Base-by-base conservation (phyloP, 176 grass and related monocot genomes). In the Rhynchospora breviuscula region DNA sequence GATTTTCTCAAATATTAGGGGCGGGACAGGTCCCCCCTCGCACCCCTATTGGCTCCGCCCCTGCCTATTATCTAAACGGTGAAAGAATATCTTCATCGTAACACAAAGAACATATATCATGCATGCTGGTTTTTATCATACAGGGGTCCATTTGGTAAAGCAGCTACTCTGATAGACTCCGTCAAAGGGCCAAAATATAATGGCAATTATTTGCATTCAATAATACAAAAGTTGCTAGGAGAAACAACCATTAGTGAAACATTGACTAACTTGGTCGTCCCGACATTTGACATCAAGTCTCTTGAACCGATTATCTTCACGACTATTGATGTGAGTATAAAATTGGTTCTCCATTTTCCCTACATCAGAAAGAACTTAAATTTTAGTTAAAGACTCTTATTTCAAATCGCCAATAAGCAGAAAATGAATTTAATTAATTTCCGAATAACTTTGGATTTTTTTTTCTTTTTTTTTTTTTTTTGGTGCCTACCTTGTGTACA, bases 291-390 rank as follows among this genome's bases (percentile, higher is more conserved):
- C 67, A 23, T 88, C 77, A 90, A 85, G 83, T 47, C 15, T 22
- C 82, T 85, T 14, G 78, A 83, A 65, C 89, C 78, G n/a, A 82
- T 69, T 22, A 85, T 85, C 68, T 90, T 87, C 82, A 84, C 89
- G 35, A 90, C 83, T 6, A 82, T 67, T 59, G 82, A 90, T 3
- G 82, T 87, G 77, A 70, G 33, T 19, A 29, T 33, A 15, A 6
- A 22, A 9, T 53, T 69, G 53, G 18, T 69, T 58, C 53, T 67
- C 23, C 5, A 40, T 40, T 84, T 59, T 45, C 29, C 33, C 13
- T 47, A 43, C n/a, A 11, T 76, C 23, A 58, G 56, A 40, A 45
- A 63, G 53, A 21, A 64, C 18, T 33, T 61, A 23, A 3, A 26
- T 59, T 40, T 1, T 25, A 59, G 35, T 17, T 48, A 48, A 9